Base-by-base conservation (phyloP, 352 stramenopile genomes). In the Hyaloperonospora arabidopsidis region DNA sequence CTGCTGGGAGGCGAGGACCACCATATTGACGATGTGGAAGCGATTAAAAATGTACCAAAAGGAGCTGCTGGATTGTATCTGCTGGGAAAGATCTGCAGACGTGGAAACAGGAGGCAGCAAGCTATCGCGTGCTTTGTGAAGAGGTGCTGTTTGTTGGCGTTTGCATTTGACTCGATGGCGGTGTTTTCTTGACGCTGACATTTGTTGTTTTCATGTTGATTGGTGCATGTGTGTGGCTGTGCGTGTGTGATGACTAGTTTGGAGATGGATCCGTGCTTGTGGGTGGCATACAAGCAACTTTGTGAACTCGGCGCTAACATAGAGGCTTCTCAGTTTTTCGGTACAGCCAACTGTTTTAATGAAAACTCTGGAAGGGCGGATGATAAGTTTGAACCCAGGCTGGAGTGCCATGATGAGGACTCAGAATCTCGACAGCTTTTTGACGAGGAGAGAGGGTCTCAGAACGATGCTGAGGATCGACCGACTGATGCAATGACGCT, bases 61-160 rank as follows among this genome's bases (percentile, higher is more conserved):
- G 21, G 96, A 92, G 90, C 94, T 15, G 87, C 87, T 5, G 95
- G 95, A 1, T 41, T 98, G 21, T 89, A 95, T 59, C 65, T 98
- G 7, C 64, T 98, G 22, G 95, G 92, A 0, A 70, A 87, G 38
- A 90, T 98, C 52, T 98, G 87, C 58, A 74, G 77, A 39, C 78
- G 79, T 39, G 87, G 81, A 7, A 96, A 92, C 60, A 81, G 93
- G 18, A 78, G 76, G n/a, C 70, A 97, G 23, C 76, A 96, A 40
- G 94, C 95, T 2, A 86, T 95, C 49, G 63, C 83, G 35, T 98
- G 89, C 67, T 98, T 97, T 59, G 54, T 76, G n/a, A 86, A 83
- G 57, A 83, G 80, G 84, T 94, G 62, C 11, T 41, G 51, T 15
- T 19, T 34, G 29, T 21, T 45, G 52, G 59, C 25, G 10, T 17